These are phyloP conservation scores for Arxiozyma slooffiae DNA, from an alignment of 1,139 yeast species.

Conservation along the genomic window DNA sequence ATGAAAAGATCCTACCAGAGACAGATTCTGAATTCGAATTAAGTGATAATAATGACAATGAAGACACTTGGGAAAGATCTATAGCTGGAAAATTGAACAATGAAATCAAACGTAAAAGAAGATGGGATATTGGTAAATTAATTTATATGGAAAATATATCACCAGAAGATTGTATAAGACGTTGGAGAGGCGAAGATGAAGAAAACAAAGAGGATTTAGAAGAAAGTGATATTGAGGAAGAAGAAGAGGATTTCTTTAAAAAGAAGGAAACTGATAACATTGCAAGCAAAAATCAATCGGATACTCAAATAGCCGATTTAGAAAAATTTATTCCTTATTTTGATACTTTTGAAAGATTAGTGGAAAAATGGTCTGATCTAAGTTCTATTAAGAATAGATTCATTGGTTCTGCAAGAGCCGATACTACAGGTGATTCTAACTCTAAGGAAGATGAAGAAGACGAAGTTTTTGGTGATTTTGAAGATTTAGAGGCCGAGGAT, in stretches of 20 bases:
- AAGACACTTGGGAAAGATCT: slow-evolving; percentile 38
- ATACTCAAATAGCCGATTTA: slow-evolving; percentile 21
- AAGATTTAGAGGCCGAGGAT: slow-evolving; percentile 54
- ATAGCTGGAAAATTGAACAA: slow-evolving; percentile 43
- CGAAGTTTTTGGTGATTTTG: slow-evolving; percentile 68
- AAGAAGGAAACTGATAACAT: slow-evolving; percentile 35
- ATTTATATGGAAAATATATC: slow-evolving; percentile 68
- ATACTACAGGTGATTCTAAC: slow-evolving; percentile 28
- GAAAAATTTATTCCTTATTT: slow-evolving; percentile 33
- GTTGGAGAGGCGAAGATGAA: slow-evolving; percentile 59
- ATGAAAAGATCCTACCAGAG: slow-evolving; percentile 34
- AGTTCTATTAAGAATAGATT: slow-evolving; percentile 47
- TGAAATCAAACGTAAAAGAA: slow-evolving; percentile 31
- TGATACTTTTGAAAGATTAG: slow-evolving; percentile 43
- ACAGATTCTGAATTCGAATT: slow-evolving; percentile 42
- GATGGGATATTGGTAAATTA: slow-evolving; percentile 74
- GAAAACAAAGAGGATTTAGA: slow-evolving; percentile 38
- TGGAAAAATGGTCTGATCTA: slow-evolving; percentile 43
- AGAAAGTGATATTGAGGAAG: slow-evolving; percentile 40
- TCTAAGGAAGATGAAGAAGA: slow-evolving; percentile 36
- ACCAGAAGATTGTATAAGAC: slow-evolving; percentile 61
- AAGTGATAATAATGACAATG: slow-evolving; percentile 32
- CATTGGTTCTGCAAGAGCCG: slow-evolving; percentile 54
- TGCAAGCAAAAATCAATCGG: slow-evolving; percentile 3
- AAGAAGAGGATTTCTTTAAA: slow-evolving; percentile 59